phyloP scores from a whole-genome alignment of 1,284 basidiomycete genomes.

The Phlebopus sp. region DNA sequence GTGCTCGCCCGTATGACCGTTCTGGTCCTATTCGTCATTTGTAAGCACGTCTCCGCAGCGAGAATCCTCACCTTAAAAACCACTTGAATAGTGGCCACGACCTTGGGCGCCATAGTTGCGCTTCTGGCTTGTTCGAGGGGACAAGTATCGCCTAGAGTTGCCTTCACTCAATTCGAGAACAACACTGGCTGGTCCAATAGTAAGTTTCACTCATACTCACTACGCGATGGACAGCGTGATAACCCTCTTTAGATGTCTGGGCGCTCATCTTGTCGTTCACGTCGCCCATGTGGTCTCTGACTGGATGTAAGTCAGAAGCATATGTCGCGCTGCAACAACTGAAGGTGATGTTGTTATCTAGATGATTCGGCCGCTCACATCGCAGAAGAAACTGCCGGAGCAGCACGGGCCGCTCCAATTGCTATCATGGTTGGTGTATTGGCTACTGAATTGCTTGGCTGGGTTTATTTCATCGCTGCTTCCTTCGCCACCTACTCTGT shows the following conservation, averaged over 20 bases:
- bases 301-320: constrained; percentile 18
- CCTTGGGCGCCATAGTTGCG: constrained; percentile 52
- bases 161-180: constrained; percentile 66
- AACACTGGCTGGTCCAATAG: constrained; percentile 62
- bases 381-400: constrained; percentile 66
- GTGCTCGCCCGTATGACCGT: constrained; percentile 62
- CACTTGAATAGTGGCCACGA: constrained; percentile 45
- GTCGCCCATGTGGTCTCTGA: constrained; percentile 23
- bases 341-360: background rate
- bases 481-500: constrained; percentile 60
- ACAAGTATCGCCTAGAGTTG: constrained; percentile 56
- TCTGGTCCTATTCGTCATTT: constrained; percentile 58
- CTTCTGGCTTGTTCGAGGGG: constrained; percentile 52
- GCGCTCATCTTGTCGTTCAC: constrained; percentile 23
- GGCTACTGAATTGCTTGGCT: constrained; percentile 56
- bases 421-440: constrained; percentile 66
- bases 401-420: constrained; percentile 64
- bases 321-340: background rate
- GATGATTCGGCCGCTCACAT: constrained; percentile 69
- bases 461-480: constrained; percentile 59
- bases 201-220: constrained; percentile 26
- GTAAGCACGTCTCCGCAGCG: constrained; percentile 32
- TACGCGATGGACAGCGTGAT: background rate
- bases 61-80: background rate
- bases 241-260: constrained; percentile 37